phyloP scores from a whole-genome alignment of 768 basidiomycete species.

The Boletus vinaceobasis region DNA sequence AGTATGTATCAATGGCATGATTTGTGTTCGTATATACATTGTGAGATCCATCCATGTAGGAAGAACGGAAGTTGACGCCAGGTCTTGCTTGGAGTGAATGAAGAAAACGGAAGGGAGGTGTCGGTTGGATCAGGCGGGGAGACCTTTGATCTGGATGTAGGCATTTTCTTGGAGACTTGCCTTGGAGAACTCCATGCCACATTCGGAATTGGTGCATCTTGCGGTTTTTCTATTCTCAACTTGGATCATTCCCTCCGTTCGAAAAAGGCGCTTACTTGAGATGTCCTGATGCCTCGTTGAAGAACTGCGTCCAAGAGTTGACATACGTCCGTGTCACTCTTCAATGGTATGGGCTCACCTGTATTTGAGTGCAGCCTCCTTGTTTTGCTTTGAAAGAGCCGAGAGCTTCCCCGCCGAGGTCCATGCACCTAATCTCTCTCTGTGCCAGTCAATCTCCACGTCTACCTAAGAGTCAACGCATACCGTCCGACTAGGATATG shows the following conservation, averaged over 20 bases:
- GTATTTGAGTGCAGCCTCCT: slow-evolving; percentile 41
- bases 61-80: slow-evolving; percentile 16
- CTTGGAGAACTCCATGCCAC: slow-evolving; percentile 41
- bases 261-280: slow-evolving; percentile 32
- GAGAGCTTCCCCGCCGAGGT: slow-evolving; percentile 38
- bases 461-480: slow-evolving; percentile 9
- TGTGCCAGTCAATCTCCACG: slow-evolving; percentile 17
- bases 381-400: slow-evolving; percentile 40
- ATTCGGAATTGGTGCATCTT: slow-evolving; percentile 38
- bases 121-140: slow-evolving; percentile 29
- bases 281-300: slow-evolving; percentile 36
- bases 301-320: slow-evolving; percentile 28
- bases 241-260: not conserved
- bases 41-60: slow-evolving; percentile 16
- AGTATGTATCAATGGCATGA: slow-evolving; percentile 20
- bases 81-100: slow-evolving; percentile 16
- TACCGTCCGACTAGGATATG: slow-evolving; percentile 34
- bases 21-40: slow-evolving; percentile 30
- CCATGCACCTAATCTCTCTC: slow-evolving; percentile 45
- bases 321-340: slow-evolving; percentile 1
- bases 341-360: slow-evolving; percentile 26
- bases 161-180: slow-evolving; percentile 38
- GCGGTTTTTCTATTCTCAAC: slow-evolving; percentile 13
- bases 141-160: slow-evolving; percentile 39
- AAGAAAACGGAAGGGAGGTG: not conserved